Conservation (phyloP, 1,284 basidiomycete genomes). For the Austroboletus rostrupii region DNA sequence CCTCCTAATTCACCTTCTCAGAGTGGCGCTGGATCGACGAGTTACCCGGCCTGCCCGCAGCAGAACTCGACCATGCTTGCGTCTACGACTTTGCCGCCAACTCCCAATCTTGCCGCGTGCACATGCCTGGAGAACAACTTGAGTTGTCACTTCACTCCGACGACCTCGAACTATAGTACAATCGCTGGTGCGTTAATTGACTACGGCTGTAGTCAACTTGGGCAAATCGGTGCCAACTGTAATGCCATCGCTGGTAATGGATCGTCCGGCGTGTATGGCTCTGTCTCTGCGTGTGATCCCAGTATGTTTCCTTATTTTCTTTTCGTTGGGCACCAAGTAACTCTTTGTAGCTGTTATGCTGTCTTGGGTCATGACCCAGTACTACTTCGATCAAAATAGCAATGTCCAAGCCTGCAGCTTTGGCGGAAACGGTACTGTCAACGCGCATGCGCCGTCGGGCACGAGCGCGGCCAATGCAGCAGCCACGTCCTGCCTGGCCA, state of each 20-base stretch:
- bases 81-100: conserved; percentile 72
- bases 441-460: conserved; percentile 50
- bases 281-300: conserved; percentile 71
- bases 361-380: conserved; percentile 81
- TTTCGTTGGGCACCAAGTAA: background rate
- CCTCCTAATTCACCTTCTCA: conserved; percentile 64
- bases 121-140: conserved; percentile 66
- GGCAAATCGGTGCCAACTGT: conserved; percentile 59
- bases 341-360: conserved; percentile 60
- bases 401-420: conserved; percentile 69
- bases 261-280: conserved; percentile 70
- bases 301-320: conserved; percentile 41
- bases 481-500: conserved; percentile 68
- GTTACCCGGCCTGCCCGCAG: conserved; percentile 64
- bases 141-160: conserved; percentile 68
- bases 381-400: conserved; percentile 65
- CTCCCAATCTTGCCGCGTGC: conserved; percentile 79
- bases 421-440: conserved; percentile 78
- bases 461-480: conserved; percentile 56
- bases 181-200: conserved; percentile 69
- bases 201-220: conserved; percentile 69
- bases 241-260: conserved; percentile 72
- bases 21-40: conserved; percentile 48
- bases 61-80: conserved; percentile 60
- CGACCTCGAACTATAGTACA: conserved; percentile 58